These are phyloP conservation scores for Smallanthus sonchifolius DNA, from an alignment of 129 eudicot species.

Conservation along the genomic window DNA sequence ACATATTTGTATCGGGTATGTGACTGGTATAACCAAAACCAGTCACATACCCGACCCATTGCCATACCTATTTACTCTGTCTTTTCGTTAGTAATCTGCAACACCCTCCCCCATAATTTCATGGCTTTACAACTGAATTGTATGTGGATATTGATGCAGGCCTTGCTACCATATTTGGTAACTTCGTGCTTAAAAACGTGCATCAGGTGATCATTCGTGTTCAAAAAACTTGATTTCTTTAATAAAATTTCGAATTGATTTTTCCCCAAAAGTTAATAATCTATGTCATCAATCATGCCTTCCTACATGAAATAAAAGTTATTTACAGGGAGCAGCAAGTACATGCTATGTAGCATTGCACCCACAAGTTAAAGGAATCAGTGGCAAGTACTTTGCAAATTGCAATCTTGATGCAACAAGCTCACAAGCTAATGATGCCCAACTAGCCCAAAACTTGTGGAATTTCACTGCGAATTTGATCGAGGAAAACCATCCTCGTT, in stretches of 20 bases:
- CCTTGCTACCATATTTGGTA: constrained; percentile 42
- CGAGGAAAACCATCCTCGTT: constrained; percentile 9
- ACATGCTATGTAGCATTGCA: constrained; percentile 82
- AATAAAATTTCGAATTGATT: not conserved
- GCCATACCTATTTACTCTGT: too few relatives aligned
- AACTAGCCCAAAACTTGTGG: constrained; percentile 57
- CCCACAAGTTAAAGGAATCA: constrained; percentile 53
- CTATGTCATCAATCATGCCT: not conserved
- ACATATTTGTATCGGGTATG: too few relatives aligned
- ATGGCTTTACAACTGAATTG: not conserved
- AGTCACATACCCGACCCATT: too few relatives aligned
- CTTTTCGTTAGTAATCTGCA: too few relatives aligned
- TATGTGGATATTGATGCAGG: constrained; percentile 36
- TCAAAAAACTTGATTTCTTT: not conserved
- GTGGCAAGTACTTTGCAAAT: constrained; percentile 55
- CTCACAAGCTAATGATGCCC: constrained; percentile 41
- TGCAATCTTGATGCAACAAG: constrained; percentile 42
- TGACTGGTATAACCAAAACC: too few relatives aligned
- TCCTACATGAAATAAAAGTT: not conserved
- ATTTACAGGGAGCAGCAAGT: constrained; percentile 70
- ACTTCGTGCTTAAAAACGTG: constrained; percentile 44
- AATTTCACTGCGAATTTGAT: constrained; percentile 41
- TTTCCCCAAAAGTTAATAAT: not conserved
- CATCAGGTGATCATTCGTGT: constrained; percentile 42
- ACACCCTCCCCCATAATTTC: not conserved